phyloP scores from a whole-genome alignment of 1,284 basidiomycete species.

The Pascua sp. region DNA sequence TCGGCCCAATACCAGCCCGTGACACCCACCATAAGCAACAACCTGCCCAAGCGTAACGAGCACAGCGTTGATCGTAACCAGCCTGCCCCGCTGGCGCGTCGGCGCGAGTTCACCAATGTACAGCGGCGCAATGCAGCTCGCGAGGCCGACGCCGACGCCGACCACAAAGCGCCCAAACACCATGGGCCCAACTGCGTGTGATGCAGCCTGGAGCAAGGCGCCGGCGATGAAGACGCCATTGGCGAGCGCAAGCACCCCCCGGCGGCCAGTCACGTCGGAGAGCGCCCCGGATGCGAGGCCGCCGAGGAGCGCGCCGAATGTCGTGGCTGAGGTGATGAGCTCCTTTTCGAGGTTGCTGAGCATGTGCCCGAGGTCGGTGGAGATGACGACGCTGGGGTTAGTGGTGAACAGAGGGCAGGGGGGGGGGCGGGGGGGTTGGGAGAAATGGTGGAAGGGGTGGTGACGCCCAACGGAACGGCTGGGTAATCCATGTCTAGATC shows the following conservation, averaged over 20 bases:
- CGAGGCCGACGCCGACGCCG: slow-evolving; percentile 55
- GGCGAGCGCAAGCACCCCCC: slow-evolving; percentile 64
- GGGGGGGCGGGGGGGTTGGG: not conserved
- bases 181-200: slow-evolving; percentile 68
- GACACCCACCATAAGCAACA: slow-evolving; percentile 60
- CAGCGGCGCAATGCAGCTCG: slow-evolving; percentile 73
- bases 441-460: not conserved
- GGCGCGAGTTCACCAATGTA: slow-evolving; percentile 82
- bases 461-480: too few species aligned
- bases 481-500: too few species aligned
- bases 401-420: not conserved
- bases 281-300: slow-evolving; percentile 66
- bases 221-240: slow-evolving; percentile 73
- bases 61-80: slow-evolving; percentile 59
- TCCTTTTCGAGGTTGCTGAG: slow-evolving; percentile 69
- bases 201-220: slow-evolving; percentile 59
- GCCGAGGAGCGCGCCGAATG: slow-evolving; percentile 71
- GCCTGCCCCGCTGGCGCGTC: slow-evolving; percentile 66
- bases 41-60: slow-evolving; percentile 61
- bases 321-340: slow-evolving; percentile 75
- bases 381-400: slow-evolving; percentile 58
- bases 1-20: too few species aligned
- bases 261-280: slow-evolving; percentile 69
- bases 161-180: slow-evolving; percentile 73
- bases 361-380: slow-evolving; percentile 60